These are phyloP conservation scores for carrot (Daucus carota) DNA, from an alignment of 129 eudicot genomes.

Conservation along the genomic window DNA sequence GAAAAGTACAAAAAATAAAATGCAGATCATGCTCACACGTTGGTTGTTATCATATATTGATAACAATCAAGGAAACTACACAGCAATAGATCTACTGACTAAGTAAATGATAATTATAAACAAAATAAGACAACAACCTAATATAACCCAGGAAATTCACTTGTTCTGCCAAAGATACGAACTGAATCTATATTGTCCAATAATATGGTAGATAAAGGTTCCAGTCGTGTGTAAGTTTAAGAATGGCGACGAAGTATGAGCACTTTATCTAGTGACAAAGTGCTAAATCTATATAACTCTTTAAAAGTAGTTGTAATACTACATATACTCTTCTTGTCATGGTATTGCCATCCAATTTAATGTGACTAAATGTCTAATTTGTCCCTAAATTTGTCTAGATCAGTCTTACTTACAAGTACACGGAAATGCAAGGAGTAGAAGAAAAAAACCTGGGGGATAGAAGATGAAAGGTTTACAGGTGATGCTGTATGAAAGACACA, in stretches of 20 bases:
- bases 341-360: background rate
- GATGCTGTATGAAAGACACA: constrained; percentile 47
- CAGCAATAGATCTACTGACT: too few species aligned
- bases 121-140: too few species aligned
- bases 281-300: background rate
- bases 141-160: too few species aligned
- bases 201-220: background rate
- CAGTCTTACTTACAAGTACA: background rate
- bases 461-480: constrained; percentile 19
- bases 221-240: background rate
- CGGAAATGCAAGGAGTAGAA: background rate
- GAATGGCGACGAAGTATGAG: background rate
- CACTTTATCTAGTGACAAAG: background rate
- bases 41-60: too few species aligned
- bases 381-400: background rate
- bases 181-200: background rate
- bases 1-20: too few species aligned
- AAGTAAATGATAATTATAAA: too few species aligned
- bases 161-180: background rate
- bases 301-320: background rate
- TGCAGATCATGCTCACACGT: too few species aligned
- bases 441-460: constrained; percentile 26
- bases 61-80: too few species aligned
- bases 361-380: background rate
- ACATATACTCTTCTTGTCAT: background rate